Evolutionary conservation across 768 basidiomycete species (phyloP).

Genomic region (Termitomyces sp.): DNA sequence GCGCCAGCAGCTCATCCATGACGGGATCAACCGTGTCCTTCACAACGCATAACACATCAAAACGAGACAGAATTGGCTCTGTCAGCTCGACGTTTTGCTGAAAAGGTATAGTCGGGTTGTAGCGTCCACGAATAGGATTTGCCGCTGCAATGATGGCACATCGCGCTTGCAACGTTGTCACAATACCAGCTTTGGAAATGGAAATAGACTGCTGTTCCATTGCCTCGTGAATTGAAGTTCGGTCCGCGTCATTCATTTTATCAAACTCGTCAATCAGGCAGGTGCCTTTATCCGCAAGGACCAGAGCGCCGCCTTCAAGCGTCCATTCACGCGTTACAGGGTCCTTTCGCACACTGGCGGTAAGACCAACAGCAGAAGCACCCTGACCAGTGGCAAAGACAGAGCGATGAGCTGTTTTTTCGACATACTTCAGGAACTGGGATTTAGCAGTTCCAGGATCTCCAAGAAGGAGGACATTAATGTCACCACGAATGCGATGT

Average conservation of each 20-base stretch:
- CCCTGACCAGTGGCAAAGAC: conserved; percentile 99
- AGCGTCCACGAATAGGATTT: conserved; percentile 94
- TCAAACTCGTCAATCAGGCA: conserved; percentile 99
- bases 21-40: conserved; percentile 97
- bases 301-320: conserved; percentile 94
- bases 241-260: conserved; percentile 99
- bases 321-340: conserved; percentile 98
- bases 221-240: conserved; percentile 98
- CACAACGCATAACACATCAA: conserved; percentile 97
- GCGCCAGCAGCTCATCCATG: conserved; percentile 91
- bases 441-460: conserved; percentile 99
- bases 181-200: conserved; percentile 97
- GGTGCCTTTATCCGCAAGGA: conserved; percentile 97
- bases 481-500: conserved; percentile 94
- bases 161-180: conserved; percentile 95
- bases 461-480: conserved; percentile 92
- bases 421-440: conserved; percentile 97
- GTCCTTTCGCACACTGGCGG: conserved; percentile 98
- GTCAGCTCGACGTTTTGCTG: conserved; percentile 98
- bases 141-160: conserved; percentile 98
- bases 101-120: conserved; percentile 98
- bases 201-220: conserved; percentile 99
- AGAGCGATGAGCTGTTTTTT: conserved; percentile 96
- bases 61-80: conserved; percentile 96
- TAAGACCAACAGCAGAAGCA: conserved; percentile 96